Evolutionary conservation across 2,329 filamentous ascomycete species (phyloP), one percentile per base, ranked within the genome.

Genomic region (Ophiostoma quercus): DNA sequence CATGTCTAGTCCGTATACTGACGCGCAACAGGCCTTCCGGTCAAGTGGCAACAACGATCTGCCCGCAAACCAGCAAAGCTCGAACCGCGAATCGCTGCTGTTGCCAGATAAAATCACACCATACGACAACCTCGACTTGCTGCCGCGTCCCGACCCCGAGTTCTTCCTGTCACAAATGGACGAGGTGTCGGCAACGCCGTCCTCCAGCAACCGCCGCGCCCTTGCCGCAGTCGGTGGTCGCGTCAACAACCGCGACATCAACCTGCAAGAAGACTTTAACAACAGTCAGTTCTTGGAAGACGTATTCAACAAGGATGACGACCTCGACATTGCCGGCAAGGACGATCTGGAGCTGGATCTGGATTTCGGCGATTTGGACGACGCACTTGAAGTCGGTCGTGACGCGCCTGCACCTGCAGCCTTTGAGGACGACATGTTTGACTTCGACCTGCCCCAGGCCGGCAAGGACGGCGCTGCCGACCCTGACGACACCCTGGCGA

Each of bases 21-120:
- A 66, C 43, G 4, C 81, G 37, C 66, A 19, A 14, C 2, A 97
- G 94, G 94, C 95, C 60, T 99, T 98, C 82, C 91, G 94, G 71
- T 92, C 94, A 25, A 92, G 88, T 66, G 94, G 94, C 74, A 97
- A 97, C 80, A 96, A 98, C 77, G 95, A 99, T 79, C 86, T 98
- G 75, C 92, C 94, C n/a, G 86, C 88, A 67, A 92, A 91, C 76
- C 84, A 94, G 19, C 90, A 92, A 75, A 85, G 91, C 73, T 90
- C 92, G 39, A 93, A 93, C 75, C 90, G 94, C 67, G 92, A 94
- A 78, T 90, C 92, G 37, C 86, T 98, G 73, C 91, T 94, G 76
- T 85, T 99, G 69, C 93, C 94, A 7, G 95, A 99, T 81, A 90
- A 90, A 69, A 91, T 99, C 74, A 98, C 95, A 12, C 93, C 96